A percentile compares a stretch with the other conserved stretches of the same genome.
Evolutionary conservation across 2,329 filamentous ascomycete species (phyloP).

Genomic region (Raffaelea albimanens): DNA sequence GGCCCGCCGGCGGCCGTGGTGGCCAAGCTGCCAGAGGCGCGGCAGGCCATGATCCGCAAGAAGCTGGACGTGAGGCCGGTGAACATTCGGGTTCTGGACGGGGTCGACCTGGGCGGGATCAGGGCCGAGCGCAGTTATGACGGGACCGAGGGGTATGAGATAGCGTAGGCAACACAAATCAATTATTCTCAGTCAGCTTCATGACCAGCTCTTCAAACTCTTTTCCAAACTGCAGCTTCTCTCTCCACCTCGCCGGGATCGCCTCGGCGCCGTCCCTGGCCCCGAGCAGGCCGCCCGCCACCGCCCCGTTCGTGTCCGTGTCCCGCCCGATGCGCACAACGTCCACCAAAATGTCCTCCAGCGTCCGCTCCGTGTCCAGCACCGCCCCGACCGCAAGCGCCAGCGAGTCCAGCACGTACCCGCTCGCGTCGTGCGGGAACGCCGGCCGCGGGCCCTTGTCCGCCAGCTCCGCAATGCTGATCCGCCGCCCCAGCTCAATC

Average conservation of each 20-base stretch:
- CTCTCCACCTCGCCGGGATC: conserved; percentile 31
- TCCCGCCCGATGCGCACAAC: conserved; percentile 34
- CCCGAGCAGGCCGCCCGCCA: conserved; percentile 35
- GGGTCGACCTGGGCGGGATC: neutral
- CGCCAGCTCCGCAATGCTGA: conserved; percentile 20
- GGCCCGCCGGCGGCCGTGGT: conserved; percentile 7
- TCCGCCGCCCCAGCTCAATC: conserved; percentile 18
- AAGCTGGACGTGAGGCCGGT: conserved; percentile 10
- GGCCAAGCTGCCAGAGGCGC: conserved; percentile 2
- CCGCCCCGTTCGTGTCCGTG: conserved; percentile 36
- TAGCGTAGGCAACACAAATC: neutral
- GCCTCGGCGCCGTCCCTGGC: conserved; percentile 31
- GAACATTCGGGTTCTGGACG: conserved; percentile 9
- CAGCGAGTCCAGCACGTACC: conserved; percentile 34
- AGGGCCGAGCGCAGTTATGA: conserved; percentile 4
- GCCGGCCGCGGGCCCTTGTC: conserved; percentile 17
- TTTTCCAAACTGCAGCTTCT: conserved; percentile 26
- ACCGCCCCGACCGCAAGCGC: conserved; percentile 30
- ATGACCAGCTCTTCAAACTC: conserved; percentile 22
- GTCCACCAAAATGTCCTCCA: conserved; percentile 36
- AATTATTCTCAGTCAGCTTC: neutral
- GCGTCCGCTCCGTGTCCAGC: conserved; percentile 23
- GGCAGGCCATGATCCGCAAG: conserved; percentile 4
- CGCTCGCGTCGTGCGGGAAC: conserved; percentile 22
- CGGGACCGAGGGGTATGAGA: conserved; percentile 6